Conservation (phyloP, 2,329 filamentous ascomycete genomes). For the Emergomyces africanus region DNA sequence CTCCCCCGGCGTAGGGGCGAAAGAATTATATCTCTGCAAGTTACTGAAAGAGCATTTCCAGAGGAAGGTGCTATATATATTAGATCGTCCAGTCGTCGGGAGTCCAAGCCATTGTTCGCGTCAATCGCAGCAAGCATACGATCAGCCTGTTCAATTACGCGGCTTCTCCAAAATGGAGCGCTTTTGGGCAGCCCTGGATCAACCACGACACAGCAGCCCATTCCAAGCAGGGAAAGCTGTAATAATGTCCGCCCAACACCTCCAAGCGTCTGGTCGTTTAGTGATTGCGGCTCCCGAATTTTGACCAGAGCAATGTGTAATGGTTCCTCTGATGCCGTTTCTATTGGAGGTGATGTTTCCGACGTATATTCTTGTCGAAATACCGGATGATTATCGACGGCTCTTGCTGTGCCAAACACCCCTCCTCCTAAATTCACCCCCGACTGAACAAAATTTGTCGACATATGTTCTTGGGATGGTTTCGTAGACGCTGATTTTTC, state of each 20-base stretch:
- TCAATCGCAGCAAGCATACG: constrained; percentile 66
- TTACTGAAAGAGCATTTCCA: constrained; percentile 23
- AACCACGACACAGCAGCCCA: constrained; percentile 70
- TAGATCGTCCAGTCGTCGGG: constrained; percentile 53
- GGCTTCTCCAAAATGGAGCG: constrained; percentile 27
- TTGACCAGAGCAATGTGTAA: constrained; percentile 78
- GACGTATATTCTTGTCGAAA: constrained; percentile 43
- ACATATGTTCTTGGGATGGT: neutral
- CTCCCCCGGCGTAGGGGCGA: constrained; percentile 54
- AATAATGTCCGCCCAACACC: constrained; percentile 74
- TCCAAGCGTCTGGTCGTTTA: constrained; percentile 54
- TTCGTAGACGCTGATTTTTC: constrained; percentile 9
- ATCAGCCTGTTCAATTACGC: constrained; percentile 51
- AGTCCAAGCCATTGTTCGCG: constrained; percentile 49
- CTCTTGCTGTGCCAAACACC: constrained; percentile 45
- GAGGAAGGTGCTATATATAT: constrained; percentile 25
- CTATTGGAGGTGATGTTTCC: constrained; percentile 20
- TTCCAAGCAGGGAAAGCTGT: constrained; percentile 69
- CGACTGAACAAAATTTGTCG: constrained; percentile 16
- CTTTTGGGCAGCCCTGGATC: constrained; percentile 47
- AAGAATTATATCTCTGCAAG: constrained; percentile 44
- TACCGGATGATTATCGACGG: constrained; percentile 46
- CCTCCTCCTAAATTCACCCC: constrained; percentile 47
- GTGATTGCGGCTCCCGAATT: constrained; percentile 57
- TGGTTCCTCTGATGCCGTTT: constrained; percentile 20